Conservation (phyloP, 805 yeast genomes). For the Sugiyamaella mastotermitis region DNA sequence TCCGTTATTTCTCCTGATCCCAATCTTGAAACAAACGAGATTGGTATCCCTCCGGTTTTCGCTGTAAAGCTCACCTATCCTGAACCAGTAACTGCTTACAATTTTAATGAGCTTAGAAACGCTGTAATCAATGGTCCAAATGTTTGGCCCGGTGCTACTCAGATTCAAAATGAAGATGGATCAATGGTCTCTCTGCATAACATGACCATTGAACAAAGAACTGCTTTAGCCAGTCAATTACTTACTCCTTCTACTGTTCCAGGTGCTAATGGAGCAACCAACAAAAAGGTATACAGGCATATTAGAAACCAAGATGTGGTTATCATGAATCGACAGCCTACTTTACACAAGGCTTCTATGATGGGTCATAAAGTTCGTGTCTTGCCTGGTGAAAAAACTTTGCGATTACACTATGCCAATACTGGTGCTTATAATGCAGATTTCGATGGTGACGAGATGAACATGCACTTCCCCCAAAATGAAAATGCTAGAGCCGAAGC, state of each 20-base stretch:
- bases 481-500: slow-evolving; percentile 99
- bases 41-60: slow-evolving; percentile 98
- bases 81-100: slow-evolving; percentile 93
- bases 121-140: slow-evolving; percentile 98
- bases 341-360: slow-evolving; percentile 98
- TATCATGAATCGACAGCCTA: slow-evolving; percentile 98
- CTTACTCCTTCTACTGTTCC: slow-evolving; percentile 62
- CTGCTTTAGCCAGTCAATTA: slow-evolving; percentile 89
- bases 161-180: slow-evolving; percentile 95
- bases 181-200: slow-evolving; percentile 71
- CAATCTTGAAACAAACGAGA: slow-evolving; percentile 93
- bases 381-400: slow-evolving; percentile 93
- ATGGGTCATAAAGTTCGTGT: slow-evolving; percentile 99
- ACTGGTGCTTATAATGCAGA: slow-evolving; percentile 99
- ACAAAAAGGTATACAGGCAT: slow-evolving; percentile 92
- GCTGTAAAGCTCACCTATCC: slow-evolving; percentile 95
- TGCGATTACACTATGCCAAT: slow-evolving; percentile 95
- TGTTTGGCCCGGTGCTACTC: slow-evolving; percentile 98
- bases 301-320: slow-evolving; percentile 93
- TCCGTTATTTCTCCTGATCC: slow-evolving; percentile 99
- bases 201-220: slow-evolving; percentile 90
- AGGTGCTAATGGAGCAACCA: slow-evolving; percentile 54
- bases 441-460: slow-evolving; percentile 99
- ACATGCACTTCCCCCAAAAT: slow-evolving; percentile 96
- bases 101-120: slow-evolving; percentile 82